Evolutionary conservation across 108 stramenopile genomes (phyloP).

Genomic region (Discostella stelligeroides): DNA sequence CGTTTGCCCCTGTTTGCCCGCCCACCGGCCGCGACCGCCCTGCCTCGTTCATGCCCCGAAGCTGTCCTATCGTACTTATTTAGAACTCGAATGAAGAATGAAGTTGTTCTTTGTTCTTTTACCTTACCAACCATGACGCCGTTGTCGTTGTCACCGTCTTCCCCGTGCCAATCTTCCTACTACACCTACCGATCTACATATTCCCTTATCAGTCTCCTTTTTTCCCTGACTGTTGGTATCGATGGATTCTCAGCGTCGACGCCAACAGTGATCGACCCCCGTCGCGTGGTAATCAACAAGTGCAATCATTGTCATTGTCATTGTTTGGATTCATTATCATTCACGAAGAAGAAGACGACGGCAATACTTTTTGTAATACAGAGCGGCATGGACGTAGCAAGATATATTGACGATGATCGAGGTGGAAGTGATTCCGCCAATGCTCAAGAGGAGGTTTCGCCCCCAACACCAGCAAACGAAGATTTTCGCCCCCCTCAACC

Average conservation of each 20-base stretch:
- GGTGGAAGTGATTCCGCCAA: background rate
- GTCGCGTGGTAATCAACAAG: too few species aligned
- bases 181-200: background rate
- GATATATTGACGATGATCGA: background rate
- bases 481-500: background rate
- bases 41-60: too few species aligned
- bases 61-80: too few species aligned
- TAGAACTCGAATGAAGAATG: too few species aligned
- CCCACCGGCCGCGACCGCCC: too few species aligned
- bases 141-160: background rate
- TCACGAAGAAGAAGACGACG: too few species aligned
- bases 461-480: background rate
- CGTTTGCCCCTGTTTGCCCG: too few species aligned
- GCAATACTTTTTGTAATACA: background rate
- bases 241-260: background rate
- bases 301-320: too few species aligned
- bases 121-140: background rate
- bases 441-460: background rate
- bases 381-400: constrained; percentile 1
- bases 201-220: background rate
- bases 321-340: too few species aligned
- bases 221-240: background rate
- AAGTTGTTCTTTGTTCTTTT: background rate
- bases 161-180: too few species aligned
- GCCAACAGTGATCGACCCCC: too few species aligned